These are phyloP conservation scores for Chlamydomonas sp. DNA, from an alignment of 139 green algal genomes.

Conservation along the genomic window DNA sequence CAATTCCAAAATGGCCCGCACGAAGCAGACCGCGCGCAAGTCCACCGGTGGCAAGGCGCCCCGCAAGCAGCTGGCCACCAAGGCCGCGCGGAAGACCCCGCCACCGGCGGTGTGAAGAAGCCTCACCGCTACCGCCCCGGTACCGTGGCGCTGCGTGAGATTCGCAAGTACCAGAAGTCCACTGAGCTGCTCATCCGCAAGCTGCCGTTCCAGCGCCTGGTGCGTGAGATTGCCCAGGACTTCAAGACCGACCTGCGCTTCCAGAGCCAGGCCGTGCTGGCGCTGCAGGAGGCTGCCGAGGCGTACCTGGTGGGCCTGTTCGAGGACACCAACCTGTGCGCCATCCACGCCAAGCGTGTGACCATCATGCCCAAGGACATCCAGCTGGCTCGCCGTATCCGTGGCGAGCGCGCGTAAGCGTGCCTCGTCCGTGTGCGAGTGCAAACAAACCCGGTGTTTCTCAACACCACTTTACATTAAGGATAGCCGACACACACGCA, in stretches of 20 bases:
- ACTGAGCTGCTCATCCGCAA: slow-evolving; percentile 97
- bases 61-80: slow-evolving; percentile 73
- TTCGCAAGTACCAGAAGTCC: slow-evolving; percentile 96
- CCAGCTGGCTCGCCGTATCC: slow-evolving; percentile 92
- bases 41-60: slow-evolving; percentile 93
- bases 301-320: slow-evolving; percentile 99
- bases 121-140: slow-evolving; percentile 87
- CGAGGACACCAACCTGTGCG: slow-evolving; percentile 92
- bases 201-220: slow-evolving; percentile 96
- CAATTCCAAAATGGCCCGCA: too few relatives aligned
- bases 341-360: slow-evolving; percentile 94
- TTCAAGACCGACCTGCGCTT: slow-evolving; percentile 99
- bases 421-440: too few relatives aligned
- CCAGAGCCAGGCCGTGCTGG: slow-evolving; percentile 94
- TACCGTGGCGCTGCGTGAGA: slow-evolving; percentile 93
- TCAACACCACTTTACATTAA: too few relatives aligned
- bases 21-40: slow-evolving; percentile 95
- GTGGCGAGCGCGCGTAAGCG: slow-evolving; percentile 84
- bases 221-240: slow-evolving; percentile 98
- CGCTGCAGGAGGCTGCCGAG: slow-evolving; percentile 97
- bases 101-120: slow-evolving; percentile 42
- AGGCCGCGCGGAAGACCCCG: slow-evolving; percentile 61
- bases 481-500: too few relatives aligned
- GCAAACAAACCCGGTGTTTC: too few relatives aligned
- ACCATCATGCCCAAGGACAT: slow-evolving; percentile 99